Base-by-base conservation (phyloP, 2,329 filamentous ascomycete genomes). In the Pseudogymnoascus sp. region DNA sequence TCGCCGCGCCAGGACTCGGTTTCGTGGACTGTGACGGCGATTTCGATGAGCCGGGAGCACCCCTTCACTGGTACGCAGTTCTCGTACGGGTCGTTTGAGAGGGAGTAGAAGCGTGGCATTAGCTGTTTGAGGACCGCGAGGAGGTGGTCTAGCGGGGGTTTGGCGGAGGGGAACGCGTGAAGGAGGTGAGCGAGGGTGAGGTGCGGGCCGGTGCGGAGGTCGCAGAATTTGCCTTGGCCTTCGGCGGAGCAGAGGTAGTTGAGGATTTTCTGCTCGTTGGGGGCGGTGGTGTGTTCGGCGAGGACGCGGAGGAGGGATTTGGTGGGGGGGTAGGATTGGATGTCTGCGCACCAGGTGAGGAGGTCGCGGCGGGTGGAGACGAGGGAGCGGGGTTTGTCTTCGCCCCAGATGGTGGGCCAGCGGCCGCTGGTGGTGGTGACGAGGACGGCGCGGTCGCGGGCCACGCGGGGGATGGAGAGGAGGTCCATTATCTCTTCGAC, bases 341-440 rank as follows among this genome's bases (percentile, higher is more conserved):
- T 86, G 74, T 99, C 95, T 26, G 89, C 87, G 74, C 93, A 97
- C 95, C 95, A 99, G 8, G 89, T 96, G 63, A 99, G 80, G n/a
- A 99, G 80, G 74, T 96, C 93, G 60, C 93, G 84, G 59, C 93
- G 86, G 0, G 93, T 97, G 3, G 93, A 96, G 63, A 93, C 80
- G n/a, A 99, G 80, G 73, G 95, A 88, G 64, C 95, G 86, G 5
- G 93, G 77, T 75, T 90, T 78, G 18, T 97, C 93, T 1, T 96
- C 91, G 45, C 93, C 95, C 95, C 95, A 99, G 60, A 99, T 96
- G 0, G 95, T 99, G 3, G 95, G 95, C 93, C 93, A 99, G 60
- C 95, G 84, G 36, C 93, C 93, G 66, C 82, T 84, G 37, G 83
- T 85, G 0, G 95, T 97, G 74, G 86, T 87, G 69, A 97, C 78